Evolutionary conservation across 2,329 filamentous ascomycete genomes (phyloP).

Genomic region (Pezicula rhizophila): DNA sequence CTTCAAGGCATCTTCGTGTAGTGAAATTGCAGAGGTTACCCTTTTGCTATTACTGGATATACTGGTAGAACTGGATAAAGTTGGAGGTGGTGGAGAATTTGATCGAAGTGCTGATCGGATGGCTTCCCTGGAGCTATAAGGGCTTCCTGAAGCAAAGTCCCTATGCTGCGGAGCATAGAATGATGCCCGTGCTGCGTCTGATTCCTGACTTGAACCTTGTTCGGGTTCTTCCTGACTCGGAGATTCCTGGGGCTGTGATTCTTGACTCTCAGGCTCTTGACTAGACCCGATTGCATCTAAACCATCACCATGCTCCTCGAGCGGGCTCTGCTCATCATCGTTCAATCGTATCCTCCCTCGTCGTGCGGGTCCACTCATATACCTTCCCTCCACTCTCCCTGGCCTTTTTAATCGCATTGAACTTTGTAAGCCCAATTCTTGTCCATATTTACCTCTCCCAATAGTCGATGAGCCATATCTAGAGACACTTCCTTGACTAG

Average conservation of each 20-base stretch:
- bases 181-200: constrained; percentile 30
- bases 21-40: constrained; percentile 31
- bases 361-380: constrained; percentile 73
- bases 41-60: constrained; percentile 6
- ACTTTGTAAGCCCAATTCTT: constrained; percentile 61
- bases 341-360: constrained; percentile 60
- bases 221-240: constrained; percentile 28
- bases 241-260: constrained; percentile 12
- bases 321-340: constrained; percentile 36
- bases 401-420: constrained; percentile 74
- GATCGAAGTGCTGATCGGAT: constrained; percentile 21
- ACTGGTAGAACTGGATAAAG: constrained; percentile 10
- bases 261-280: constrained; percentile 24
- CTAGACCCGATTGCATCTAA: constrained; percentile 23
- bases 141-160: constrained; percentile 47
- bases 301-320: constrained; percentile 28
- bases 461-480: constrained; percentile 43
- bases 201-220: constrained; percentile 15
- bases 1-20: constrained; percentile 32
- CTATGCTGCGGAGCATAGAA: constrained; percentile 18
- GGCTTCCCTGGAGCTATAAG: constrained; percentile 32
- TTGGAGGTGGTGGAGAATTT: constrained; percentile 24
- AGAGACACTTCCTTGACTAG: constrained; percentile 46
- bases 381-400: constrained; percentile 68
- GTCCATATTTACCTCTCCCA: constrained; percentile 47